phyloP scores from a whole-genome alignment of 2,329 filamentous ascomycete genomes.

The Neocucurbitaria cava region DNA sequence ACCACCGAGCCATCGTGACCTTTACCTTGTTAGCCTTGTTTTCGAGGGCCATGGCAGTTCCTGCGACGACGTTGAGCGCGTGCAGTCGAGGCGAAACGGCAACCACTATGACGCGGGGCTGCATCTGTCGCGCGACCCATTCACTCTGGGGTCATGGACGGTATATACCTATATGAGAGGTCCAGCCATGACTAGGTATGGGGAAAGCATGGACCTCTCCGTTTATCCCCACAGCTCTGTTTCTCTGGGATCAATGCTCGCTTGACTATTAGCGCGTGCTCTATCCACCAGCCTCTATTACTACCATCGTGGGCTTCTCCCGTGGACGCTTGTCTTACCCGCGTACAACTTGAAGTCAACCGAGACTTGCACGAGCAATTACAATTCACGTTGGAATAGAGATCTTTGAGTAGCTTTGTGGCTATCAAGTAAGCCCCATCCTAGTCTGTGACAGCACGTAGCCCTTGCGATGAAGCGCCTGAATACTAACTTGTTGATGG shows the following conservation, averaged over 20 bases:
- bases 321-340: background rate
- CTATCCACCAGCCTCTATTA: background rate
- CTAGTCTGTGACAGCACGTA: background rate
- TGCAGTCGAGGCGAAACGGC: background rate
- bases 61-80: background rate
- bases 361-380: background rate
- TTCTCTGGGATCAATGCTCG: background rate
- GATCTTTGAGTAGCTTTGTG: background rate
- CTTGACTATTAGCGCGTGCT: background rate
- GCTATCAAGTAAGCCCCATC: background rate
- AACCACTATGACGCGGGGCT: background rate
- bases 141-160: background rate
- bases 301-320: background rate
- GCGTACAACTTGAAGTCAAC: background rate
- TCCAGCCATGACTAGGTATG: background rate
- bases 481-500: background rate
- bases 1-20: slow-evolving; percentile 8
- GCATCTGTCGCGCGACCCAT: background rate
- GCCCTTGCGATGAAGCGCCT: background rate
- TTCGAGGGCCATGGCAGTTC: background rate
- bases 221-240: background rate
- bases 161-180: background rate
- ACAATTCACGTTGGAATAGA: background rate
- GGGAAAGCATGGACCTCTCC: background rate
- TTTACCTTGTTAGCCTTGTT: background rate